Percentiles rank a stretch among this genome's conserved stretches.
These are phyloP conservation scores for Leucocoprinus sp. DNA, from an alignment of 768 basidiomycete genomes.

Conservation along the genomic window DNA sequence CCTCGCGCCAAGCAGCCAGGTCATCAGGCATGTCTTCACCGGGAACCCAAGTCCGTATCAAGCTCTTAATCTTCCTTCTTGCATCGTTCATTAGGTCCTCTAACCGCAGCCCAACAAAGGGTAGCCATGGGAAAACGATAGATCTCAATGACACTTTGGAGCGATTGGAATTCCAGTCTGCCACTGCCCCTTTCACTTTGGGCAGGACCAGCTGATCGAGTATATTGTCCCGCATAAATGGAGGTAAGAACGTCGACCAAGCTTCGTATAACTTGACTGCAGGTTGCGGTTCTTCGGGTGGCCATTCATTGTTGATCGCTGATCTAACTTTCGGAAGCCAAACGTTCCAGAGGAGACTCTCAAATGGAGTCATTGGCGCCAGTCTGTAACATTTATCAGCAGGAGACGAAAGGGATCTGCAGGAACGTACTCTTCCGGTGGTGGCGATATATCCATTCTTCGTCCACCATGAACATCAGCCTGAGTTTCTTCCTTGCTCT, in stretches of 20 bases:
- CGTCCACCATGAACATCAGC: constrained; percentile 53
- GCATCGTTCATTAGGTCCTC: constrained; percentile 86
- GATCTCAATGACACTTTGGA: constrained; percentile 56
- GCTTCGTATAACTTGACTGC: constrained; percentile 80
- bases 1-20: constrained; percentile 74
- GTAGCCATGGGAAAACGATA: constrained; percentile 94
- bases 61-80: constrained; percentile 72
- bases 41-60: constrained; percentile 69
- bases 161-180: constrained; percentile 70
- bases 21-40: constrained; percentile 72
- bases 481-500: constrained; percentile 25
- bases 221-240: constrained; percentile 89
- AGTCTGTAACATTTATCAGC: constrained; percentile 25
- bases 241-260: constrained; percentile 83
- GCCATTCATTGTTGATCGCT: constrained; percentile 93
- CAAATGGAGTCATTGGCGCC: constrained; percentile 84
- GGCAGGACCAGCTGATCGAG: constrained; percentile 94
- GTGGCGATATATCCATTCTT: constrained; percentile 21
- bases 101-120: constrained; percentile 73
- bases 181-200: constrained; percentile 78
- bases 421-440: constrained; percentile 26
- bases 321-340: constrained; percentile 97
- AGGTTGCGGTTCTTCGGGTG: constrained; percentile 59
- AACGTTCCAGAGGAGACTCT: constrained; percentile 87
- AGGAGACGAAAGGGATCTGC: neutral